Conservation (phyloP, 1,284 basidiomycete species). For the Cerrena zonata region DNA sequence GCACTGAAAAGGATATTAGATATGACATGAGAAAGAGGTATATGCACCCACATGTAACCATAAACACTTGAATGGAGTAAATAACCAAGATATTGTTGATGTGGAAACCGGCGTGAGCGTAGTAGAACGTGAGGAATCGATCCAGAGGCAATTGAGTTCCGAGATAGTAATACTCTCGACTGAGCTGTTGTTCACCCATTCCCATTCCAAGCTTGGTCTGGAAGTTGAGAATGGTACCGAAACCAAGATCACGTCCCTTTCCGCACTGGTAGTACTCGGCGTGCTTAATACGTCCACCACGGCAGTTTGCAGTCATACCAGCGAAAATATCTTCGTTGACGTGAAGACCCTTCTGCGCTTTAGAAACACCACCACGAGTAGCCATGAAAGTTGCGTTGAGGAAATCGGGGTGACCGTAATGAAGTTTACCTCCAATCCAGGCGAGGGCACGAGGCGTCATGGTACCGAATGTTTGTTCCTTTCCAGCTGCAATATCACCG, state of each 20-base stretch:
- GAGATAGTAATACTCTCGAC: slow-evolving; percentile 98
- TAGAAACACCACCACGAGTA: slow-evolving; percentile 97
- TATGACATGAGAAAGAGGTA: slow-evolving; percentile 8
- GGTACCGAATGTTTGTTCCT: slow-evolving; percentile 99
- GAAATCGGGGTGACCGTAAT: slow-evolving; percentile 99
- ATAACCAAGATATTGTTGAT: slow-evolving; percentile 99
- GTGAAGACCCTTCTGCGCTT: slow-evolving; percentile 98
- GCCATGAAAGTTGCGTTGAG: slow-evolving; percentile 97
- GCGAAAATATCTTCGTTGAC: slow-evolving; percentile 99
- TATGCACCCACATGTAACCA: slow-evolving; percentile 70
- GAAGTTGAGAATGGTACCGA: slow-evolving; percentile 99
- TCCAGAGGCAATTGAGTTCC: slow-evolving; percentile 97
- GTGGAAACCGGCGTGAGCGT: slow-evolving; percentile 99
- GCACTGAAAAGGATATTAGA: slow-evolving; percentile 42
- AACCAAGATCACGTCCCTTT: slow-evolving; percentile 98
- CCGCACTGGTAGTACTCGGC: slow-evolving; percentile 99
- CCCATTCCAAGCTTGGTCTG: slow-evolving; percentile 99
- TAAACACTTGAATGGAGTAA: slow-evolving; percentile 92
- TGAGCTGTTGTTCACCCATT: slow-evolving; percentile 99
- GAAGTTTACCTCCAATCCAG: slow-evolving; percentile 97
- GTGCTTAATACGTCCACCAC: slow-evolving; percentile 98
- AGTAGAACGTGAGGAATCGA: slow-evolving; percentile 99
- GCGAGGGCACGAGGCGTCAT: slow-evolving; percentile 93
- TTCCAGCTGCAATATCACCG: slow-evolving; percentile 98
- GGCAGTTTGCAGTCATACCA: slow-evolving; percentile 98